phyloP scores from a whole-genome alignment of 1,139 yeast species.

The Saccharomyces uvarum region DNA sequence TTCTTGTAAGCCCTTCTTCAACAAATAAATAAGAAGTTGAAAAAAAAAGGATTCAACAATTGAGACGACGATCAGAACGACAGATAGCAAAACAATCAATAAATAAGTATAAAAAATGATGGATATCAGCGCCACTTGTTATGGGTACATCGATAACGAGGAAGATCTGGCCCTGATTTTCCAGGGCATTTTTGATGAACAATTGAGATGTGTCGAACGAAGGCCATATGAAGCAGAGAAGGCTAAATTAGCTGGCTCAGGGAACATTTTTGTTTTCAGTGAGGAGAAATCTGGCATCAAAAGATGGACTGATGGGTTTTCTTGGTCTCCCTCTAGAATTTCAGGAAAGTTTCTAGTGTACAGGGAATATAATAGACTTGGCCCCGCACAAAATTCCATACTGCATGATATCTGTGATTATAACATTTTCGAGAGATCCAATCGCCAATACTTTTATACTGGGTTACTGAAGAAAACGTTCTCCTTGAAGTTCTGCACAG shows the following conservation, averaged over 20 bases:
- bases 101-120: conserved; percentile 7
- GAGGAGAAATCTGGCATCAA: conserved; percentile 79
- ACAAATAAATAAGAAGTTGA: neutral
- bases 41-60: neutral
- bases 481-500: conserved; percentile 41
- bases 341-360: conserved; percentile 77
- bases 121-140: conserved; percentile 51
- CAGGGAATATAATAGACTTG: conserved; percentile 53
- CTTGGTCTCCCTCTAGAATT: conserved; percentile 88
- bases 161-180: conserved; percentile 77
- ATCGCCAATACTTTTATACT: conserved; percentile 55
- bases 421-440: neutral
- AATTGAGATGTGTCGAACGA: conserved; percentile 58
- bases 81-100: neutral
- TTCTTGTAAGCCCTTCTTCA: neutral
- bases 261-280: conserved; percentile 75
- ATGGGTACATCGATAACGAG: conserved; percentile 74
- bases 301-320: conserved; percentile 90
- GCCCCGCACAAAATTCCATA: conserved; percentile 7
- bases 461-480: conserved; percentile 81
- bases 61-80: neutral
- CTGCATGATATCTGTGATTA: conserved; percentile 10
- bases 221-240: conserved; percentile 82
- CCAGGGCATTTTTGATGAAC: conserved; percentile 63
- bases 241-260: conserved; percentile 55